Evolutionary conservation across 139 green algal genomes (phyloP).

Genomic region (Haematococcus sp.): DNA sequence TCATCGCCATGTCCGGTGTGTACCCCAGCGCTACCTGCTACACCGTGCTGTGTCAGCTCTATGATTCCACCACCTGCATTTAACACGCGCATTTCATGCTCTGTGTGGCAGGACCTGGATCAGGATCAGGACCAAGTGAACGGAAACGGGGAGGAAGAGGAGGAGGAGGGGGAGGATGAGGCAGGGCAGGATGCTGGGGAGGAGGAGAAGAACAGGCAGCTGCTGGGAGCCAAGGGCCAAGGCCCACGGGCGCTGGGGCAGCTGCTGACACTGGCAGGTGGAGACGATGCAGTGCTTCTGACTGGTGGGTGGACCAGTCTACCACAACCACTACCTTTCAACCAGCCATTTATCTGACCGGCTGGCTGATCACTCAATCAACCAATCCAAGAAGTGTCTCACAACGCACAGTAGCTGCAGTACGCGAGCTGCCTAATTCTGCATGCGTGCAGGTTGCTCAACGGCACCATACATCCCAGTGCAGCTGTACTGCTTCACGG

Average conservation of each 20-base stretch:
- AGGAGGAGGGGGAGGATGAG: constrained; percentile 16
- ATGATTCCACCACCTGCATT: too few relatives aligned
- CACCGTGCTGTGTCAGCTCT: too few relatives aligned
- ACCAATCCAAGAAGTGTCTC: too few relatives aligned
- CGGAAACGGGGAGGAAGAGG: not conserved
- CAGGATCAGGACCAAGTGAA: not conserved
- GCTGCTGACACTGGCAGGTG: constrained; percentile 34
- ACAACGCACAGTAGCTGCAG: too few relatives aligned
- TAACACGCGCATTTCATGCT: too few relatives aligned
- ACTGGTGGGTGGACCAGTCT: too few relatives aligned
- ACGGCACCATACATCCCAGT: constrained; percentile 10
- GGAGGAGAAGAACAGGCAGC: not conserved
- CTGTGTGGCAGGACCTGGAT: not conserved
- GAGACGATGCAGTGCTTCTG: constrained; percentile 33
- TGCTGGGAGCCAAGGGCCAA: not conserved
- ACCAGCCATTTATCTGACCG: too few relatives aligned
- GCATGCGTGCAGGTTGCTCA: constrained; percentile 2
- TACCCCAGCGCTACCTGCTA: not conserved
- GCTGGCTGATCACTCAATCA: too few relatives aligned
- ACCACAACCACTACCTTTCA: too few relatives aligned
- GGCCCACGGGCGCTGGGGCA: constrained; percentile 12
- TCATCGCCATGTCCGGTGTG: too few relatives aligned
- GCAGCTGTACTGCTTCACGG: constrained; percentile 27
- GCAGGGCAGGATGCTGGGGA: not conserved
- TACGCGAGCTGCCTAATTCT: not conserved